phyloP scores from a whole-genome alignment of 2,329 filamentous ascomycete species.

The Fragosphaeria purpurea region DNA sequence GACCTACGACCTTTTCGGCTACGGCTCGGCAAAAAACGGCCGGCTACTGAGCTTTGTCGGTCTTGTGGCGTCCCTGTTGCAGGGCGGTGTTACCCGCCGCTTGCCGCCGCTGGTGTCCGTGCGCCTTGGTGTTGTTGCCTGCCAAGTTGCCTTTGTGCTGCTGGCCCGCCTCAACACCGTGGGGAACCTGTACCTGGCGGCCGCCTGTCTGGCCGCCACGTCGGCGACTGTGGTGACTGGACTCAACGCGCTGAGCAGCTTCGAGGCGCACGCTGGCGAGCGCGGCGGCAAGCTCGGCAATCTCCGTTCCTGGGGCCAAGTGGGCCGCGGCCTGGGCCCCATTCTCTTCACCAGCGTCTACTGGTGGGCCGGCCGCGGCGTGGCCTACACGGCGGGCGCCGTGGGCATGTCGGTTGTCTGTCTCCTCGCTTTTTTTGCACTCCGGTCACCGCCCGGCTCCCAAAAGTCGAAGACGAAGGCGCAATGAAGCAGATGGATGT shows the following conservation, averaged over 20 bases:
- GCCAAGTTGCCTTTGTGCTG: slow-evolving; percentile 69
- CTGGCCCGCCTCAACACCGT: slow-evolving; percentile 62
- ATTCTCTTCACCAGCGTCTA: slow-evolving; percentile 89
- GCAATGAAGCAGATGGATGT: slow-evolving; percentile 1
- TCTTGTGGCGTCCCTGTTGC: slow-evolving; percentile 80
- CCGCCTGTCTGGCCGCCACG: slow-evolving; percentile 75
- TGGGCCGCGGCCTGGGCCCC: slow-evolving; percentile 77
- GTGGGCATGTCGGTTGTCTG: slow-evolving; percentile 69
- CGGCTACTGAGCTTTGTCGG: slow-evolving; percentile 84
- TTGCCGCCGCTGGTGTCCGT: slow-evolving; percentile 73
- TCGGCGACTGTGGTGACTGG: slow-evolving; percentile 93
- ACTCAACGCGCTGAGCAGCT: slow-evolving; percentile 81
- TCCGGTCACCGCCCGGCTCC: slow-evolving; percentile 53
- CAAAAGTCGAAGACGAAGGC: slow-evolving; percentile 9
- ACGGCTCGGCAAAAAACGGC: slow-evolving; percentile 70
- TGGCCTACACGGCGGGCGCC: slow-evolving; percentile 74
- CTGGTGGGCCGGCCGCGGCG: slow-evolving; percentile 92
- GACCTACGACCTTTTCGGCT: slow-evolving; percentile 88
- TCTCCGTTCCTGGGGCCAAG: slow-evolving; percentile 72
- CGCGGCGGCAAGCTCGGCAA: slow-evolving; percentile 79
- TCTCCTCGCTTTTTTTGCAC: slow-evolving; percentile 56
- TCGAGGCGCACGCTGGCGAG: slow-evolving; percentile 73
- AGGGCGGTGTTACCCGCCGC: slow-evolving; percentile 82
- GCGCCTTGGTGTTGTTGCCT: slow-evolving; percentile 66
- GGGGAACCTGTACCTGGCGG: slow-evolving; percentile 65